These are phyloP conservation scores for Halenospora varia DNA, from an alignment of 495 filamentous ascomycete species.

Conservation along the genomic window DNA sequence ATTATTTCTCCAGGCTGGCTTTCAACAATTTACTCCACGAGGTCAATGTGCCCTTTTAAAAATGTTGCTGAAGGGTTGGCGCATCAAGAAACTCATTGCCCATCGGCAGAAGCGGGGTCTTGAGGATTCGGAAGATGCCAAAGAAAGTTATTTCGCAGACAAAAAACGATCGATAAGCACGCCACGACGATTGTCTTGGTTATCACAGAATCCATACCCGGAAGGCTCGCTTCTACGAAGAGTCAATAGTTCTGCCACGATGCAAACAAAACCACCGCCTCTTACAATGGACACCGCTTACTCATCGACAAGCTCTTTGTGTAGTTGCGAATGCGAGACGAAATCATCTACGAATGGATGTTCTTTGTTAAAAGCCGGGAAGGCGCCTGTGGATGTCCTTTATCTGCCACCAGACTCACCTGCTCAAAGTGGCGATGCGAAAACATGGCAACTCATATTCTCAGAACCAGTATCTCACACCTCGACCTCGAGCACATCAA, in stretches of 20 bases:
- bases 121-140: neutral
- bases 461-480: conserved; percentile 3
- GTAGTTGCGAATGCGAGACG: conserved; percentile 35
- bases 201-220: conserved; percentile 3
- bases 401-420: conserved; percentile 11
- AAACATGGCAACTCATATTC: conserved; percentile 18
- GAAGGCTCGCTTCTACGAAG: conserved; percentile 9
- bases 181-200: conserved; percentile 12
- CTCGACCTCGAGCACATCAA: neutral
- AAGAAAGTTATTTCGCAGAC: neutral
- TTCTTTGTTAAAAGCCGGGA: conserved; percentile 15
- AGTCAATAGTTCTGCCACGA: conserved; percentile 8
- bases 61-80: conserved; percentile 16
- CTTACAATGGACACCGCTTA: conserved; percentile 29
- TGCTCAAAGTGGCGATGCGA: conserved; percentile 6
- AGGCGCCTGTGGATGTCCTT: conserved; percentile 3
- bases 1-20: neutral
- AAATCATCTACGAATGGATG: conserved; percentile 15
- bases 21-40: neutral
- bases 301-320: conserved; percentile 45
- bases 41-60: neutral
- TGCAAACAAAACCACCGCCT: neutral
- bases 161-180: neutral
- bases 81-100: conserved; percentile 19
- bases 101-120: conserved; percentile 9